phyloP scores from a whole-genome alignment of 2,329 filamentous ascomycete genomes.

The Colletotrichum sp. region DNA sequence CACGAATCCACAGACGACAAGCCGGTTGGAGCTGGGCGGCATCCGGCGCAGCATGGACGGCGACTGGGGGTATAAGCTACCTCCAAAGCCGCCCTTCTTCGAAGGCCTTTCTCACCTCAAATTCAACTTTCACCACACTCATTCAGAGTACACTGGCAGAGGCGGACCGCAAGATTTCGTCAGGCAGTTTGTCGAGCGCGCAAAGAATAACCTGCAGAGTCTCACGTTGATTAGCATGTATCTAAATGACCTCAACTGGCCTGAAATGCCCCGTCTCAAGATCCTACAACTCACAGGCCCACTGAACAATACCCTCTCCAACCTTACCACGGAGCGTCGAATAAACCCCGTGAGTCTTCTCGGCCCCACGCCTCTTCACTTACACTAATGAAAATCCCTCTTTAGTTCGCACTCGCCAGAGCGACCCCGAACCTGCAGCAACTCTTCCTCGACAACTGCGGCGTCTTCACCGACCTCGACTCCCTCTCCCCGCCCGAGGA shows the following conservation, averaged over 20 bases:
- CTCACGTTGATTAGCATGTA: conserved; percentile 4
- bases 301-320: not conserved
- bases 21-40: conserved; percentile 12
- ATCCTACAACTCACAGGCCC: conserved; percentile 12
- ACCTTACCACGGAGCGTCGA: conserved; percentile 7
- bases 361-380: no score
- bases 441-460: conserved; percentile 14
- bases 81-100: conserved; percentile 15
- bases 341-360: conserved; percentile 1
- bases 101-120: conserved; percentile 1
- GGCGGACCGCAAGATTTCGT: conserved; percentile 12
- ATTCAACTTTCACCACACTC: not conserved
- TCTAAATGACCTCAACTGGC: conserved; percentile 15
- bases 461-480: conserved; percentile 15
- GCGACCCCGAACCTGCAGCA: conserved; percentile 19
- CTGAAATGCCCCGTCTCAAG: conserved; percentile 14
- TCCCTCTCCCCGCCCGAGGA: conserved; percentile 9
- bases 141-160: not conserved
- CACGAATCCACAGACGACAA: conserved; percentile 15
- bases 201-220: not conserved
- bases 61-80: conserved; percentile 19
- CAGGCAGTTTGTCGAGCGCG: conserved; percentile 7
- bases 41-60: conserved; percentile 7
- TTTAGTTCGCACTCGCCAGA: conserved; percentile 12
- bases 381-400: not conserved